Evolutionary conservation across 108 stramenopile species (phyloP).

Genomic region (Craspedostauros australis): DNA sequence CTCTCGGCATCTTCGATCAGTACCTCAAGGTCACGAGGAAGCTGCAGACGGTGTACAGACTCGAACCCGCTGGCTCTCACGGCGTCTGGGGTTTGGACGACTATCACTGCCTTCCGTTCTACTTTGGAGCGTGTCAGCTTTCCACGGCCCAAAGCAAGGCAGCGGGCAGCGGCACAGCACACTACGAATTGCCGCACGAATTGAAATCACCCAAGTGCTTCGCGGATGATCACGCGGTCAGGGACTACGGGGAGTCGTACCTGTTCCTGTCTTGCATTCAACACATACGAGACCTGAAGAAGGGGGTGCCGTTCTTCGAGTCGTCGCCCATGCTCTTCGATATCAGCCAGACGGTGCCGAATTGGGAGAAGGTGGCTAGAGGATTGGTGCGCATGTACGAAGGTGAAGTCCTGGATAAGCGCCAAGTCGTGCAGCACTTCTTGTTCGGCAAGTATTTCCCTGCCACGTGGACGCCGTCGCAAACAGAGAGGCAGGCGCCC

Average conservation of each 20-base stretch:
- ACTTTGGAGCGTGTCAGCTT: constrained; percentile 88
- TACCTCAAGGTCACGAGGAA: constrained; percentile 70
- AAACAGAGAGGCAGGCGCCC: constrained; percentile 39
- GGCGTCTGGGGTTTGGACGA: constrained; percentile 98
- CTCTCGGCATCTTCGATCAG: constrained; percentile 56
- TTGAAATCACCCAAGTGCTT: constrained; percentile 15
- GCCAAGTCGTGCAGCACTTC: constrained; percentile 94
- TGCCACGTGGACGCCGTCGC: constrained; percentile 62
- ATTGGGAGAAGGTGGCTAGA: constrained; percentile 75
- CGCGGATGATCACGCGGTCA: constrained; percentile 11
- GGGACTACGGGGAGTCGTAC: constrained; percentile 21
- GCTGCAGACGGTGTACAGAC: constrained; percentile 84
- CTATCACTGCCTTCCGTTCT: constrained; percentile 93
- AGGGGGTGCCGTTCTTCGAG: constrained; percentile 87
- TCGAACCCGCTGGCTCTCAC: constrained; percentile 93
- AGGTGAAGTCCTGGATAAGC: constrained; percentile 90
- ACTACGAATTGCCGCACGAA: constrained; percentile 5
- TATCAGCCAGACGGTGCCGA: constrained; percentile 63
- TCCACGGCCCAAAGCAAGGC: neutral
- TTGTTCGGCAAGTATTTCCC: constrained; percentile 83
- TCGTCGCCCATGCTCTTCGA: constrained; percentile 91
- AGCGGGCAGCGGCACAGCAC: neutral
- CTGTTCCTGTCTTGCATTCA: constrained; percentile 83
- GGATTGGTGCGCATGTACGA: constrained; percentile 78
- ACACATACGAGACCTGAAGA: constrained; percentile 81